Evolutionary conservation across 2,329 filamentous ascomycete genomes (phyloP), one percentile per base, ranked within the genome.

Genomic region (Claviceps citrina): DNA sequence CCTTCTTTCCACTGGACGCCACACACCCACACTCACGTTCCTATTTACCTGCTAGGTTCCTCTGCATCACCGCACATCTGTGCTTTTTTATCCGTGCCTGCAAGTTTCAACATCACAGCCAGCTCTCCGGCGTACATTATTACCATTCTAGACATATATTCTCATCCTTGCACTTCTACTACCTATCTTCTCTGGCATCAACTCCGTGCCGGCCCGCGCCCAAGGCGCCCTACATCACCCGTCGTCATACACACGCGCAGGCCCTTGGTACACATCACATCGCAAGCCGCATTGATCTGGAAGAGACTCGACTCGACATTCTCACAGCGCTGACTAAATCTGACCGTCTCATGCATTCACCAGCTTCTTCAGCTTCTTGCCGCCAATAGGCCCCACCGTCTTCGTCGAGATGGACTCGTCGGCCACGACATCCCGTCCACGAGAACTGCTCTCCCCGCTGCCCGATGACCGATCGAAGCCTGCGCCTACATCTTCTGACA

Each of bases 401-500:
- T 34, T 30, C 32, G 33, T 27, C 25, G 31, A 41, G 18, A 44
- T 44, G 43, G 25, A 42, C 40, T 37, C 32, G 30, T 28, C 33
- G 18, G 15, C 28, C 16, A 15, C 25, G 19, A 31, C 38, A 31
- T 30, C 34, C 22, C 38, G 25, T 25, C 38, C 18, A 10, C 33
- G 31, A 6, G 44, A 38, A 27, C 8, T 27, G 22, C 26, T 45
- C 22, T 40, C 50, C 24, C 46, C 52, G 15, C 47, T 46, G 44
- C 41, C 47, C 44, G 55, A 56, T 38, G 49, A 53, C 39, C 43
- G 37, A 31, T 35, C 43, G 19, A 41, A 36, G 5, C 12, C 36
- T 26, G 3, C 28, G 2, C 30, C 46, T n/a, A 54, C 57, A 36
- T 13, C 48, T n/a, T 49, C 53, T 46, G 59, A 61, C 46, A 45